phyloP scores from a whole-genome alignment of 768 basidiomycete species.

The Leccinellum luteum region DNA sequence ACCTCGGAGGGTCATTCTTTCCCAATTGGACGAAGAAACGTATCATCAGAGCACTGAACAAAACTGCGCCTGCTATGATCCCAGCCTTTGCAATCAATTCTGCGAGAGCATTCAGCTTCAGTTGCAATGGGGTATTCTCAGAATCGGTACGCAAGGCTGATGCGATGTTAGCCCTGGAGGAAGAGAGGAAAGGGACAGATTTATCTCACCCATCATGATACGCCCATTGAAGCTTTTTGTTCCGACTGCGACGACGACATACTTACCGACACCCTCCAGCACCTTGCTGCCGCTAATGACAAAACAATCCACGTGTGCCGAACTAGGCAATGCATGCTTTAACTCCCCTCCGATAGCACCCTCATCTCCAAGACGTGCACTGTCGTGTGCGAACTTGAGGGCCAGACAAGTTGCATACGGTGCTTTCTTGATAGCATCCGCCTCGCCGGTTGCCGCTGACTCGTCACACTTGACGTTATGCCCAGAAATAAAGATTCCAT shows the following conservation, averaged over 20 bases:
- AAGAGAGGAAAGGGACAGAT: not conserved
- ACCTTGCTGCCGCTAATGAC: conserved; percentile 90
- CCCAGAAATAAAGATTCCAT: conserved; percentile 89
- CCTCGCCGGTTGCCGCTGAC: conserved; percentile 94
- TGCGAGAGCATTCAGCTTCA: conserved; percentile 91
- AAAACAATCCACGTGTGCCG: conserved; percentile 83
- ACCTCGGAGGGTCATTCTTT: conserved; percentile 55
- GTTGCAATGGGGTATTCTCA: conserved; percentile 89
- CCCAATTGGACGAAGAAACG: conserved; percentile 91
- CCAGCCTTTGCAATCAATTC: conserved; percentile 94
- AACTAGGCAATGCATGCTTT: conserved; percentile 7
- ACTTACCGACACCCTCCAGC: conserved; percentile 89
- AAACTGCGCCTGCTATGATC: conserved; percentile 70
- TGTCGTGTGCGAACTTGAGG: conserved; percentile 37
- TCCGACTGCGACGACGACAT: conserved; percentile 92
- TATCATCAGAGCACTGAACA: conserved; percentile 88
- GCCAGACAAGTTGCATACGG: conserved; percentile 72
- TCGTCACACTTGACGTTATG: conserved; percentile 97
- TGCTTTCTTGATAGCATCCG: conserved; percentile 89
- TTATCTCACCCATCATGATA: conserved; percentile 88
- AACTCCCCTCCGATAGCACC: conserved; percentile 27
- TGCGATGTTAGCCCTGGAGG: not conserved
- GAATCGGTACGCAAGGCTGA: conserved; percentile 82
- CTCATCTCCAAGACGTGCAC: conserved; percentile 12
- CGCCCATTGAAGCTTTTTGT: conserved; percentile 92